phyloP scores from a whole-genome alignment of 2,329 filamentous ascomycete species.

The Colletotrichum neosansevieriae region DNA sequence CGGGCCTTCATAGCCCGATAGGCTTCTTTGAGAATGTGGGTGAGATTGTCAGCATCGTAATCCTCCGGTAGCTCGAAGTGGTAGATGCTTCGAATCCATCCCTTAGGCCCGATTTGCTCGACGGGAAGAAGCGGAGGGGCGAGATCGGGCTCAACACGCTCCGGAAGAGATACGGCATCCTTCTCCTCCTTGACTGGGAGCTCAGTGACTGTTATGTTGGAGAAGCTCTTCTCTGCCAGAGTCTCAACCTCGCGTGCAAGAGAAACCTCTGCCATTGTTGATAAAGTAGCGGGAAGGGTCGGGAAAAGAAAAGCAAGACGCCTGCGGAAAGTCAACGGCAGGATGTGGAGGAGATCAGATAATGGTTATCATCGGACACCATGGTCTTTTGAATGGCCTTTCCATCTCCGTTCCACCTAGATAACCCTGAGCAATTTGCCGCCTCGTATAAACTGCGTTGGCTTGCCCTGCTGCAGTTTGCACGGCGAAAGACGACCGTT shows the following conservation, averaged over 20 bases:
- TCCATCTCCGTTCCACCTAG: no score
- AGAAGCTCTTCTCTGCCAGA: neutral
- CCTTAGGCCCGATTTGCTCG: conserved; percentile 28
- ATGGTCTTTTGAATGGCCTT: no score
- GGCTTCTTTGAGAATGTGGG: neutral
- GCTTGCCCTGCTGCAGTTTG: no score
- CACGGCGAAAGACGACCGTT: no score
- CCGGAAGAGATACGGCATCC: no score
- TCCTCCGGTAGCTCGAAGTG: conserved; percentile 23
- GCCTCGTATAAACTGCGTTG: no score
- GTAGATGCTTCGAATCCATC: conserved; percentile 23
- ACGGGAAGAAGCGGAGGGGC: conserved; percentile 25
- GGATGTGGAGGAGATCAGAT: no score
- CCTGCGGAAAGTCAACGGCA: no score
- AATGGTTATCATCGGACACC: no score
- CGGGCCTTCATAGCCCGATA: conserved; percentile 15
- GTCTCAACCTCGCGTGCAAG: neutral
- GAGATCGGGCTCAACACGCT: neutral
- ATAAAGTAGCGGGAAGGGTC: neutral
- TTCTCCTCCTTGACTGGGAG: neutral
- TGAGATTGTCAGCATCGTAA: conserved; percentile 22
- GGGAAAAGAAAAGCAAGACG: no score
- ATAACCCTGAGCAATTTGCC: no score
- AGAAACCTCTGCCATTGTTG: neutral
- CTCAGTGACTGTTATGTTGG: neutral